A percentile compares a stretch with the other conserved stretches of the same genome.
Evolutionary conservation across 768 basidiomycete genomes (phyloP).

Genomic region (Lactarius vividus): DNA sequence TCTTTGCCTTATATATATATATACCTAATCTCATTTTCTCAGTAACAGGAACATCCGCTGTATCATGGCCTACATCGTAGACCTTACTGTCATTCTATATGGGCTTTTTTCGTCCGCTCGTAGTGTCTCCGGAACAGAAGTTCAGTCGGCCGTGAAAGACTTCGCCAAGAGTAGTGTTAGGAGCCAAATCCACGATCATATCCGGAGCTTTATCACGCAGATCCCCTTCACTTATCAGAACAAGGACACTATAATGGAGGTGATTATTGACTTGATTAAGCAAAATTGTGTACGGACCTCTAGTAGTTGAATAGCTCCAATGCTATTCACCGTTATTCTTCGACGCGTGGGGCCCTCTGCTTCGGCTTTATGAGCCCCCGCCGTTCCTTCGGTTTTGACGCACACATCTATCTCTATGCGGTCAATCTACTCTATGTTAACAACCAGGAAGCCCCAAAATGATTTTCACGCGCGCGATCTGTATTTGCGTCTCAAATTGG

Average conservation of each 20-base stretch:
- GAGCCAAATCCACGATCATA: neutral
- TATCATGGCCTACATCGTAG: slow-evolving; percentile 16
- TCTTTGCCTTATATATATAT: neutral
- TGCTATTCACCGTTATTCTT: neutral
- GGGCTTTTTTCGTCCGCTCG: neutral
- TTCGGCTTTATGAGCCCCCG: too few species aligned
- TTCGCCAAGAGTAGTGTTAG: neutral
- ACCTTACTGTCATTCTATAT: slow-evolving; percentile 6
- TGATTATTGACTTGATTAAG: too few species aligned
- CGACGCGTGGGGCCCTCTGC: neutral
- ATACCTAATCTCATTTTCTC: neutral
- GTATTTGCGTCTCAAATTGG: too few species aligned
- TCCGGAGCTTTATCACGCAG: neutral
- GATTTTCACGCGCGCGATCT: too few species aligned
- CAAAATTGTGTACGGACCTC: too few species aligned
- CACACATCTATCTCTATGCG: too few species aligned
- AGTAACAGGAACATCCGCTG: slow-evolving; percentile 2
- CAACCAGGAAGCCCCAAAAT: too few species aligned
- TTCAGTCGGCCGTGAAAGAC: neutral
- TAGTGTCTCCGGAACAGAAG: neutral
- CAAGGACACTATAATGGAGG: too few species aligned
- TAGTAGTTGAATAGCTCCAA: neutral
- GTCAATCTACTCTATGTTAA: too few species aligned
- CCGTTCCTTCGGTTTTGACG: too few species aligned
- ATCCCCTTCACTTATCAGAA: neutral